Percentiles rank a stretch among this genome's conserved stretches.
Evolutionary conservation across 2,329 filamentous ascomycete genomes (phyloP).

Genomic region (Atkinsonella texensis): DNA sequence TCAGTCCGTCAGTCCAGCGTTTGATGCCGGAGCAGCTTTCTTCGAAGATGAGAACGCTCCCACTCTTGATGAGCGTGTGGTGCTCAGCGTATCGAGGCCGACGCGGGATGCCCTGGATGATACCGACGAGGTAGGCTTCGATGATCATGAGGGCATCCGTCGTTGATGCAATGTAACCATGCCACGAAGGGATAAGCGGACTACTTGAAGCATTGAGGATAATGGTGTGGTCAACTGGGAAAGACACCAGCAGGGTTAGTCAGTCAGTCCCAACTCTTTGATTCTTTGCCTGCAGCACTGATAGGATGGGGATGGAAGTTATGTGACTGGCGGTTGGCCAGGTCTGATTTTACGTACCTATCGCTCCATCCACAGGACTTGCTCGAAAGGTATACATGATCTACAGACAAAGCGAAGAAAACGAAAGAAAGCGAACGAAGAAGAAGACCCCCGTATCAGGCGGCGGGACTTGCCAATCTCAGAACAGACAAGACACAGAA

Average conservation of each 20-base stretch:
- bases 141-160: constrained; percentile 68
- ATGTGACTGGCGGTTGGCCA: too few species aligned
- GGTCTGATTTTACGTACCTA: neutral
- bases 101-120: constrained; percentile 61
- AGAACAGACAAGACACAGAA: too few species aligned
- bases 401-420: too few species aligned
- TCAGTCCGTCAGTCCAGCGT: constrained; percentile 80
- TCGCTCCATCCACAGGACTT: neutral
- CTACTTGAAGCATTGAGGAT: constrained; percentile 6
- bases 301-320: neutral
- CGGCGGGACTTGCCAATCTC: too few species aligned
- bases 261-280: neutral
- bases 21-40: constrained; percentile 83
- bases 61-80: constrained; percentile 62
- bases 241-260: neutral
- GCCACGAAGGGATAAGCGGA: constrained; percentile 48
- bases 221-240: neutral
- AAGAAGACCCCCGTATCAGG: too few species aligned
- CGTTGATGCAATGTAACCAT: constrained; percentile 53
- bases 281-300: too few species aligned
- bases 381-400: constrained; percentile 4
- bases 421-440: too few species aligned
- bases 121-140: constrained; percentile 63
- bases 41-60: constrained; percentile 81
- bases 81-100: constrained; percentile 78